Base-by-base conservation (phyloP, 148 eudicot species). In the Chenopodium album region DNA sequence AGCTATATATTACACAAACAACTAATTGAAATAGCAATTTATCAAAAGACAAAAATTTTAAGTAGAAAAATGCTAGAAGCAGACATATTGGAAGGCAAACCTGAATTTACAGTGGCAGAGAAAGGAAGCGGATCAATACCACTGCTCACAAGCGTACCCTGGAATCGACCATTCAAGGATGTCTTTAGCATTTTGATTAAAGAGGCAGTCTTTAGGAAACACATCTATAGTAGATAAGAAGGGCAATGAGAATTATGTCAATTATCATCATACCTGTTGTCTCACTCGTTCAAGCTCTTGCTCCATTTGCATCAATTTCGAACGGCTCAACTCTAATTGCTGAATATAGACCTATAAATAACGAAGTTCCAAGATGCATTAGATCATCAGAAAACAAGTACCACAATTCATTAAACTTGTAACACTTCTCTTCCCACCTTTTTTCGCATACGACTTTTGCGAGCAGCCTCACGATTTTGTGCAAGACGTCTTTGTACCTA, bases 401-500 rank as follows among this genome's bases (percentile, higher is more conserved):
- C 77, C 2, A 12, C 28, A 73, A n/a, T 69, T 23, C 31, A 56
- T 56, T 14, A 63, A 66, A 23, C 50, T 14, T 44, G 2, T 46
- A 20, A 71, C 22, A 32, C 48, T 52, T 71, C 66, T 41, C 63
- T 78, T 59, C 84, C 46, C 77, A 96, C 99, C 98, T 96, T 96
- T 87, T 94, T 96, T 77, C 99, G 86, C 78, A 94, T 83, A 73
- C 99, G 98, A 80, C 99, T 92, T 89, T 96, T 96, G 41, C 99
- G 98, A 84, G 99, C 99, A 78, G 99, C 99, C 86, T 96, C 98
- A 68, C 99, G 98, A 78, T 96, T 96, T 85, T 96, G 99, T 80
- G 99, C 99, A 67, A 94, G 93, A 50, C 99, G 99, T 83, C 99
- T 92, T 80, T 84, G 90, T 82, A 86, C 88, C 98, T 94, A 86